Evolutionary conservation across 306 rosid genomes (phyloP).

Genomic region (Hippophae rhamnoides): DNA sequence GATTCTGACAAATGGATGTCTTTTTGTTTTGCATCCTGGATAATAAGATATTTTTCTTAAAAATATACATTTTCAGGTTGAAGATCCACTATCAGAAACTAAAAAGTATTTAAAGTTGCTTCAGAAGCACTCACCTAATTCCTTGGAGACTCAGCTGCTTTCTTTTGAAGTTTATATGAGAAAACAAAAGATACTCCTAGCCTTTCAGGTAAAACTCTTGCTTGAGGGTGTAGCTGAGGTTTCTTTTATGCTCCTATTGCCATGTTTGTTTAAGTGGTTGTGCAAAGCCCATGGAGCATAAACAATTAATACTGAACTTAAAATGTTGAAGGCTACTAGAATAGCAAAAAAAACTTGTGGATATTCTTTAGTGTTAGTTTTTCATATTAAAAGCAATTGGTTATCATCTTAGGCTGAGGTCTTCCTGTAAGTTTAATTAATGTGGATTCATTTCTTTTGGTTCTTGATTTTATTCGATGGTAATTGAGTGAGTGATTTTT

Average conservation of each 20-base stretch:
- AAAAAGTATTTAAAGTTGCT: conserved; percentile 89
- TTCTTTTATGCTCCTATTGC: not conserved
- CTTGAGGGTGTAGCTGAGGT: conserved; percentile 5
- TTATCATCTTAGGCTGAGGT: too few species aligned
- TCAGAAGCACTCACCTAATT: conserved; percentile 79
- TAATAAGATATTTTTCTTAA: conserved; percentile 6
- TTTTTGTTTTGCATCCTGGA: conserved; percentile 1
- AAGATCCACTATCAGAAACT: conserved; percentile 80
- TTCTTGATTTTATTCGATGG: not conserved
- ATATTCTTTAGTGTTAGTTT: too few species aligned
- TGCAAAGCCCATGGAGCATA: not conserved
- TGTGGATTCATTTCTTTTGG: too few species aligned
- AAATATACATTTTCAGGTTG: conserved; percentile 38
- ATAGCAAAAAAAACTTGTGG: too few species aligned
- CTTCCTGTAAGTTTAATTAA: too few species aligned
- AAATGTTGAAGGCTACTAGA: too few species aligned
- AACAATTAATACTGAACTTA: too few species aligned
- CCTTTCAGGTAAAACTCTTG: conserved; percentile 56
- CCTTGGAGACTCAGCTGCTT: conserved; percentile 76
- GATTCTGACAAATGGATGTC: too few species aligned
- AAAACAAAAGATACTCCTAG: conserved; percentile 74
- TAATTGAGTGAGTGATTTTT: too few species aligned
- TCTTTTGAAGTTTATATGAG: conserved; percentile 87
- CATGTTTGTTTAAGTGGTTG: conserved; percentile 7
- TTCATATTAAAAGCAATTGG: too few species aligned